phyloP scores from a whole-genome alignment of 768 basidiomycete genomes.

The Imleria badia region DNA sequence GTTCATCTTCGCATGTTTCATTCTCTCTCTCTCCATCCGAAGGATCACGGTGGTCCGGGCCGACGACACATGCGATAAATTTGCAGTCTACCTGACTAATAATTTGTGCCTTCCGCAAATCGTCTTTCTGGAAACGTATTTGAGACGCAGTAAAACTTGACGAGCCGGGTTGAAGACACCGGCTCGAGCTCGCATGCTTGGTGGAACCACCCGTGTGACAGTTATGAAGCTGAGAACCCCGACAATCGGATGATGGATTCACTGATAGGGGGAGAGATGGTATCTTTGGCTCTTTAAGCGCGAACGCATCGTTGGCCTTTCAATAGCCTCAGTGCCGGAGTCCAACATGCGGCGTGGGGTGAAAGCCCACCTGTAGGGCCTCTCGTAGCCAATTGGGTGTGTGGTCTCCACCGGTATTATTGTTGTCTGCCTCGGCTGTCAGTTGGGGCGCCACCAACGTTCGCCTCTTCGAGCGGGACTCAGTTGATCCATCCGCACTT shows the following conservation, averaged over 20 bases:
- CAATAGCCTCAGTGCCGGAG: slow-evolving; percentile 9
- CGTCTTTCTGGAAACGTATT: slow-evolving; percentile 47
- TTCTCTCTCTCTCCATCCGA: slow-evolving; percentile 14
- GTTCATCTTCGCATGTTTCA: slow-evolving; percentile 13
- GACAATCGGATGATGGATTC: slow-evolving; percentile 14
- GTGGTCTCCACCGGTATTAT: slow-evolving; percentile 13
- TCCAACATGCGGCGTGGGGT: slow-evolving; percentile 6
- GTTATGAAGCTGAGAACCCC: slow-evolving; percentile 2
- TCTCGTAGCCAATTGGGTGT: slow-evolving; percentile 65
- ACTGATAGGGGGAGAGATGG: slow-evolving; percentile 30
- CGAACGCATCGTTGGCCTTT: slow-evolving; percentile 60
- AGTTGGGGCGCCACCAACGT: slow-evolving; percentile 10
- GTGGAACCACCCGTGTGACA: slow-evolving; percentile 15
- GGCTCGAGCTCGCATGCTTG: slow-evolving; percentile 4
- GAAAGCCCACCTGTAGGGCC: slow-evolving; percentile 52
- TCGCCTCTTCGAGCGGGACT: slow-evolving; percentile 11
- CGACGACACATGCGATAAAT: slow-evolving; percentile 77
- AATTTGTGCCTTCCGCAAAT: slow-evolving; percentile 57
- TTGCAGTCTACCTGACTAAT: slow-evolving; percentile 89
- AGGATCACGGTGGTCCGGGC: slow-evolving; percentile 20
- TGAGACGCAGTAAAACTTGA: slow-evolving; percentile 21
- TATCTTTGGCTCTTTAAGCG: slow-evolving; percentile 47
- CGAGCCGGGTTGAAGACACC: slow-evolving; percentile 10
- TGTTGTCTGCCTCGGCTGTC: slow-evolving; percentile 2
- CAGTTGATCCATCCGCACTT: slow-evolving; percentile 6